Evolutionary conservation across 208 protist species (phyloP).

Genomic region (Hexamita inflata): DNA sequence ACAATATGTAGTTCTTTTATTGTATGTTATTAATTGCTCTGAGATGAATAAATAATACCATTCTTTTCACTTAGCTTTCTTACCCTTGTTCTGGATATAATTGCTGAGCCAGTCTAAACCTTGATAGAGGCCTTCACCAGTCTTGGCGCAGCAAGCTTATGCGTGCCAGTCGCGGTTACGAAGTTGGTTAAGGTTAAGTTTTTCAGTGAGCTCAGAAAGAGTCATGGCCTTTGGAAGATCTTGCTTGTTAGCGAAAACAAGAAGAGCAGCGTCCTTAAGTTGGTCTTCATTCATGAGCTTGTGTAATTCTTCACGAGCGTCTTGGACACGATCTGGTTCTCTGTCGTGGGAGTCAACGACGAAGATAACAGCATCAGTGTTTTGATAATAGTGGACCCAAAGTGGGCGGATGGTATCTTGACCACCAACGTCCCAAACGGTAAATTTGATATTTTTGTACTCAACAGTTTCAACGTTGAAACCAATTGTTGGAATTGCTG

Average conservation of each 20-base stretch:
- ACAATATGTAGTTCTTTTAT: too few species aligned
- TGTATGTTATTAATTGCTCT: too few species aligned
- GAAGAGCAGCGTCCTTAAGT: slow-evolving; percentile 73
- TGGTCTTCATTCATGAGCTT: slow-evolving; percentile 87
- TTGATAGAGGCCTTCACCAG: slow-evolving; percentile 31
- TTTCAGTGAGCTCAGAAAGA: slow-evolving; percentile 57
- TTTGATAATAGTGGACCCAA: slow-evolving; percentile 44
- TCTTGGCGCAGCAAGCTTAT: slow-evolving; percentile 31
- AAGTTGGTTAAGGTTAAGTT: slow-evolving; percentile 54
- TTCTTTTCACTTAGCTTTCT: not conserved
- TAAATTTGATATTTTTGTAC: slow-evolving; percentile 39
- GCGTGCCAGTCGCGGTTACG: slow-evolving; percentile 32
- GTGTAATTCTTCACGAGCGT: slow-evolving; percentile 63
- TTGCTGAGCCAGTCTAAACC: slow-evolving; percentile 27
- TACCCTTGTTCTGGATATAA: not conserved
- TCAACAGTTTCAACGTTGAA: slow-evolving; percentile 49
- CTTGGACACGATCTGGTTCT: not conserved
- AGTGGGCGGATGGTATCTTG: slow-evolving; percentile 37
- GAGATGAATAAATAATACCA: too few species aligned
- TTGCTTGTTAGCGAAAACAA: slow-evolving; percentile 98
- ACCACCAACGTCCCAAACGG: slow-evolving; percentile 41
- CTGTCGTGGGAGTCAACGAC: slow-evolving; percentile 40
- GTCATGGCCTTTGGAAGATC: slow-evolving; percentile 62
- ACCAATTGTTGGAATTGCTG: slow-evolving; percentile 51
- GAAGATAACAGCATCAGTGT: slow-evolving; percentile 37